Conservation (phyloP, 2,329 filamentous ascomycete genomes). For the Ceratocystis harringtonii region DNA sequence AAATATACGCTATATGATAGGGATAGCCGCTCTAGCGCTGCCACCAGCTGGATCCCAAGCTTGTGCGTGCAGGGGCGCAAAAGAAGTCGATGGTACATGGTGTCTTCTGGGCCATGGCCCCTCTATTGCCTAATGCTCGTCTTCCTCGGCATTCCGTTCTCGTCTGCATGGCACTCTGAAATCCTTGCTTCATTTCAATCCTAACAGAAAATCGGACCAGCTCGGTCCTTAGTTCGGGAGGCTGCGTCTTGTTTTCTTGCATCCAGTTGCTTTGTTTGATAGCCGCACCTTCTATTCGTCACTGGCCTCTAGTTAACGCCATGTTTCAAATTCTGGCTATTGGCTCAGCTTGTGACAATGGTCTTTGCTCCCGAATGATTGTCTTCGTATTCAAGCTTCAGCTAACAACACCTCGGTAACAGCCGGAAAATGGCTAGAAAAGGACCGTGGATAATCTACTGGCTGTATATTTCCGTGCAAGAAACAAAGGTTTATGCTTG, state of each 20-base stretch:
- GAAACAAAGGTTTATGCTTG: neutral
- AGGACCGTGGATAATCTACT: neutral
- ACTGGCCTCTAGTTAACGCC: neutral
- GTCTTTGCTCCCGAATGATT: neutral
- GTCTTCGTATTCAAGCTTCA: neutral
- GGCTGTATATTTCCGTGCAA: neutral
- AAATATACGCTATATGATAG: neutral
- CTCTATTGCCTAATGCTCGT: neutral
- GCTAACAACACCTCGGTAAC: neutral
- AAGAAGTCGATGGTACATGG: neutral
- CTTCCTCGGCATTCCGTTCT: neutral
- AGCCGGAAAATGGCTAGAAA: neutral
- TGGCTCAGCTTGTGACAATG: neutral
- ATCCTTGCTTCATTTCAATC: neutral
- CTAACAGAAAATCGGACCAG: neutral
- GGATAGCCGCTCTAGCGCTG: neutral
- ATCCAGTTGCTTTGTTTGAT: neutral
- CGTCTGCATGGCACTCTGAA: neutral
- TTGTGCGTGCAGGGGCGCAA: constrained; percentile 2
- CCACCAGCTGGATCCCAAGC: constrained; percentile 1
- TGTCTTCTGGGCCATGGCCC: neutral
- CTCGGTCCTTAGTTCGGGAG: neutral
- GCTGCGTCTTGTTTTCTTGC: neutral
- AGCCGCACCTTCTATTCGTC: neutral
- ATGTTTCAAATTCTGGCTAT: neutral